Evolutionary conservation across 768 basidiomycete genomes (phyloP).

Genomic region (Cystofilobasidium ferigula): DNA sequence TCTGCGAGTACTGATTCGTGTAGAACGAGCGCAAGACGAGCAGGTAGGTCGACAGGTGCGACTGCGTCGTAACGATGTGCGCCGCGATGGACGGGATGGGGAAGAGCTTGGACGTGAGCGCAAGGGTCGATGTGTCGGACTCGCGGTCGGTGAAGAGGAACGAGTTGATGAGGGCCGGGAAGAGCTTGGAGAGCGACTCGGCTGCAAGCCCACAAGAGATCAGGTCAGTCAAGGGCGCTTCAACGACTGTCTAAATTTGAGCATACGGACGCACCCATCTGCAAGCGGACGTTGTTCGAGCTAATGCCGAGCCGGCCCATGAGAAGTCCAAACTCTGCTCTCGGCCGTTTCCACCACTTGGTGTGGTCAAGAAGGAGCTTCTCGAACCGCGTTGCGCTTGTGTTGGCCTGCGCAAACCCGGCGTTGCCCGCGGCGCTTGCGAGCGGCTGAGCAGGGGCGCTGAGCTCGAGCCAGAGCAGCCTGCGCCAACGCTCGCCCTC

Average conservation of each 20-base stretch:
- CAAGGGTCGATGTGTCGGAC: slow-evolving; percentile 70
- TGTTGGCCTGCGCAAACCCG: slow-evolving; percentile 39
- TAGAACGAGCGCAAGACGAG: slow-evolving; percentile 82
- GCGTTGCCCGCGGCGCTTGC: slow-evolving; percentile 12
- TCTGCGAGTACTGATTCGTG: slow-evolving; percentile 73
- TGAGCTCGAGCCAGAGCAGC: slow-evolving; percentile 29
- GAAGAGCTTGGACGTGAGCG: slow-evolving; percentile 89
- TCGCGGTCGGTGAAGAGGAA: slow-evolving; percentile 89
- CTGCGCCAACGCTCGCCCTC: slow-evolving; percentile 28
- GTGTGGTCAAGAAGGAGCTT: slow-evolving; percentile 71
- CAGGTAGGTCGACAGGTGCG: slow-evolving; percentile 64
- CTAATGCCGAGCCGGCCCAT: slow-evolving; percentile 64
- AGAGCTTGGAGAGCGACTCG: slow-evolving; percentile 70
- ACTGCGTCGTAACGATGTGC: slow-evolving; percentile 62
- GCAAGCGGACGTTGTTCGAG: slow-evolving; percentile 61
- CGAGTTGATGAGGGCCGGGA: slow-evolving; percentile 74
- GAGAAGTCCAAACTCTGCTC: slow-evolving; percentile 68
- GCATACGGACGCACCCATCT: slow-evolving; percentile 53
- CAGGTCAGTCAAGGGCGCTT: neutral
- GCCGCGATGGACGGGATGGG: slow-evolving; percentile 75
- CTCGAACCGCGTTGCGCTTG: slow-evolving; percentile 58
- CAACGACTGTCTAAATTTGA: neutral
- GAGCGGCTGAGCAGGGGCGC: slow-evolving; percentile 21
- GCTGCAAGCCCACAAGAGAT: slow-evolving; percentile 42
- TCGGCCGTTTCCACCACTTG: slow-evolving; percentile 71